Base-by-base conservation (phyloP, 2,329 filamentous ascomycete genomes). In the Penicillium sp. region DNA sequence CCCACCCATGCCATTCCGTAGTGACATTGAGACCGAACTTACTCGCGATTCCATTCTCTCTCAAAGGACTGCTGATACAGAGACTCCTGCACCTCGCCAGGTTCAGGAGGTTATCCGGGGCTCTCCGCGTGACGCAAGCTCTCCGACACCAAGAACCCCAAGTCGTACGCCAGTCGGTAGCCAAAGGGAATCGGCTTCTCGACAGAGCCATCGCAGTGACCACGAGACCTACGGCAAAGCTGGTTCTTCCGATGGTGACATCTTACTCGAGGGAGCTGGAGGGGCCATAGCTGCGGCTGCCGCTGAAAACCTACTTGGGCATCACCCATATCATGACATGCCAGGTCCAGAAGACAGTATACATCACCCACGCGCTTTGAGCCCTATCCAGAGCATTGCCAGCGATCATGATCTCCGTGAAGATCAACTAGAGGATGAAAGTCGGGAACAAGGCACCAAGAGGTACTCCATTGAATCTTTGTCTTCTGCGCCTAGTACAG, bases 351-450 rank as follows among this genome's bases (percentile, higher is more conserved):
- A 74, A 42, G 78, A 77, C 14, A 35, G 23, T 75, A 77, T 52
- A 61, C 66, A 46, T 87, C 84, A 88, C 63, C 81, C 84, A 52
- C 87, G 89, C 43, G 87, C 86, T 11, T 75, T 95, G 49, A 97
- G 92, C 68, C 93, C 93, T 0, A 92, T 96, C 59, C 92, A 94
- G 63, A 97, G 92, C 65, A 90, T 96, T 16, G 93, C 91, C 11
- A 94, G 92, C 60, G 93, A 91, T 65, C 87, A 84, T 3, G 86
- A 91, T 65, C 84, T 85, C 47, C 84, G 84, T 64, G 81, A 86
- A 60, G 79, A 80, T 33, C 83, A 82, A 64, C 82, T 82, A 49
- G 81, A 86, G 58, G 83, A 84, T 1, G 74, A 79, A 12, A 62
- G 64, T 57, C 76, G 86, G 26, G 85, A 86, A 1, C 88, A 88